phyloP scores from a whole-genome alignment of 768 basidiomycete genomes.

The Phylloporus sp. region DNA sequence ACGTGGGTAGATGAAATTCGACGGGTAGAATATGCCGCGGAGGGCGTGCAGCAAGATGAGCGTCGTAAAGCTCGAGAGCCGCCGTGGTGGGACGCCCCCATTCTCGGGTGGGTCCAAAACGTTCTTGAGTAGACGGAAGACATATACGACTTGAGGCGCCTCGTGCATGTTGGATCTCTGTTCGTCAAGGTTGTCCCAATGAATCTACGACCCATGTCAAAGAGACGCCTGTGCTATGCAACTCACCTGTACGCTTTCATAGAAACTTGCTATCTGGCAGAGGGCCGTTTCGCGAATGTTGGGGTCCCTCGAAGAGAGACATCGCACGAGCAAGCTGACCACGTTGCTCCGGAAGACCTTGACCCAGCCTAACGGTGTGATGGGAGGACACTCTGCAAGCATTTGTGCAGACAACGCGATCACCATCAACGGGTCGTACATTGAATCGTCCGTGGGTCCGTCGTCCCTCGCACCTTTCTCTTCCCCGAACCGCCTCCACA shows the following conservation, averaged over 20 bases:
- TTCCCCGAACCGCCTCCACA: conserved; percentile 50
- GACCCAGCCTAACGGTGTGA: conserved; percentile 68
- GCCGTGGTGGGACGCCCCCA: conserved; percentile 50
- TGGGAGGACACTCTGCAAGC: conserved; percentile 53
- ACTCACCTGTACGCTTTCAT: conserved; percentile 60
- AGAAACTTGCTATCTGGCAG: conserved; percentile 56
- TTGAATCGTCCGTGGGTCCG: conserved; percentile 30
- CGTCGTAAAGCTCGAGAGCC: conserved; percentile 73
- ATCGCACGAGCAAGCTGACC: conserved; percentile 65
- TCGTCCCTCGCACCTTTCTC: conserved; percentile 23
- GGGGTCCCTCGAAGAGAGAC: conserved; percentile 61
- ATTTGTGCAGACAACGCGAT: conserved; percentile 61
- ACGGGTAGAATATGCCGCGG: conserved; percentile 78
- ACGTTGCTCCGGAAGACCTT: conserved; percentile 80
- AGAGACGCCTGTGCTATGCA: too few relatives aligned
- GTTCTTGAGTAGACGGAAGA: conserved; percentile 43
- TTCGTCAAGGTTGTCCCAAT: background rate
- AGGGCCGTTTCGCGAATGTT: conserved; percentile 57
- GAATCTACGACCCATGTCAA: background rate
- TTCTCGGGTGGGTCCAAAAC: conserved; percentile 8
- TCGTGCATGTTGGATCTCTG: conserved; percentile 72
- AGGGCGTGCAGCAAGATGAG: conserved; percentile 81
- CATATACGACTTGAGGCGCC: conserved; percentile 63
- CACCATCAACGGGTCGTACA: conserved; percentile 82
- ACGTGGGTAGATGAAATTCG: conserved; percentile 82